Evolutionary conservation across 345 rosid genomes (phyloP), one percentile per base, ranked within the genome.

Genomic region (Corchorus capsularis): DNA sequence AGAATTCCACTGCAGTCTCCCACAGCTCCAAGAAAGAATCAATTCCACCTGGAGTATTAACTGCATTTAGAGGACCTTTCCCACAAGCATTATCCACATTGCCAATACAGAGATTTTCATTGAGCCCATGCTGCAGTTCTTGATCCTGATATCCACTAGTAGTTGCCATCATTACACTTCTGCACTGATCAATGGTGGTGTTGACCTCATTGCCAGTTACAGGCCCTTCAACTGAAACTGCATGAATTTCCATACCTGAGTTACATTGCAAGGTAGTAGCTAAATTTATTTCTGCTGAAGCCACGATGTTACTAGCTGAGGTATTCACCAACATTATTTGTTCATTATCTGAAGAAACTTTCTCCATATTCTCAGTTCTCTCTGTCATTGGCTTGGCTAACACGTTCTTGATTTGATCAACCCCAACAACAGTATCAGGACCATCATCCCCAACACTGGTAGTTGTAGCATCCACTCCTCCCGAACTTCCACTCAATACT

Each of bases 1-100:
- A 92, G 81, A 90, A 95, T 63, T 93, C 97, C n/a, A 34, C 66
- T 73, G 79, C 72, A 66, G 88, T 73, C 57, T 84, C 89, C 99
- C 97, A 93, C 67, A 87, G 82, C 79, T 87, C 91, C 93, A 95
- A 84, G 87, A 95, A 95, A 84, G 87, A 84, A 82, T 95, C 98
- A 78, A 95, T 82, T 78, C 99, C 98, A 56, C 98, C 98, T 27
- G 83, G 69, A 59, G 72, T 64, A 81, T 76, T 90, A 72, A 85
- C 83, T 72, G 94, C 96, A 83, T 80, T 86, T 74, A 87, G 69
- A 77, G 99, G 99, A 63, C 98, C 92, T 79, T 87, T 90, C 75
- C 80, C 89, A 70, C 83, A 81, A 63, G 77, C 74, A 73, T 34
- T 73, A 68, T 84, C 87, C 84, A 77, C 87, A 63, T 56, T 82